Evolutionary conservation across 306 rosid species (phyloP).

Genomic region (Acacia confusa): DNA sequence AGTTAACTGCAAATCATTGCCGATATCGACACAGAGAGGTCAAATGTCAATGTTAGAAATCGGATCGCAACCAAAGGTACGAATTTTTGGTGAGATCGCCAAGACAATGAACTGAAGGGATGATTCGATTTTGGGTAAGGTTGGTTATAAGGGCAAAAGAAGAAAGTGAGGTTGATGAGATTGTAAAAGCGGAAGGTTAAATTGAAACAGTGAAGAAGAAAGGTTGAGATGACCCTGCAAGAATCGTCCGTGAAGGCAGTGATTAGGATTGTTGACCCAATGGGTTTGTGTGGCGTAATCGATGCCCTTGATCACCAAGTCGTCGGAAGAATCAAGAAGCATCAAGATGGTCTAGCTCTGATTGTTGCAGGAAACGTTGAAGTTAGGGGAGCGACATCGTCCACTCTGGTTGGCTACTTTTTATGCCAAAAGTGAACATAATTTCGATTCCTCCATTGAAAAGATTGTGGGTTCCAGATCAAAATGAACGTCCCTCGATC

Average conservation of each 20-base stretch:
- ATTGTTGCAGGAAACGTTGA: no score
- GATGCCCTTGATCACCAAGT: neutral
- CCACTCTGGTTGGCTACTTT: neutral
- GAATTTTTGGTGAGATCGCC: neutral
- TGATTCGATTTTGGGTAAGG: neutral
- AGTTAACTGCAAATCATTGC: constrained; percentile 23
- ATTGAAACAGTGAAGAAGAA: constrained; percentile 30
- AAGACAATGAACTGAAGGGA: constrained; percentile 31
- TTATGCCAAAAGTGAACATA: neutral
- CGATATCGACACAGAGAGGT: constrained; percentile 18
- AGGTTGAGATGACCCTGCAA: constrained; percentile 7
- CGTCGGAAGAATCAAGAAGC: neutral
- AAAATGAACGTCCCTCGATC: no score
- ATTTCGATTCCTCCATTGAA: neutral
- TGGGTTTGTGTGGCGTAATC: neutral
- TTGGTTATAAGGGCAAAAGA: constrained; percentile 46
- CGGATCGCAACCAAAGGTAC: constrained; percentile 30
- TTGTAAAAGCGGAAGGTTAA: neutral
- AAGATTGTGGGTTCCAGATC: no score
- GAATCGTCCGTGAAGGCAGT: neutral
- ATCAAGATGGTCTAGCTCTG: no score
- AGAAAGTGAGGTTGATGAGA: constrained; percentile 29
- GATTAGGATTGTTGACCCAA: neutral
- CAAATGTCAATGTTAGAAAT: neutral
- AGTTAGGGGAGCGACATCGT: neutral